Evolutionary conservation across 2,329 filamentous ascomycete species (phyloP).

Genomic region (Epichloe festucae): DNA sequence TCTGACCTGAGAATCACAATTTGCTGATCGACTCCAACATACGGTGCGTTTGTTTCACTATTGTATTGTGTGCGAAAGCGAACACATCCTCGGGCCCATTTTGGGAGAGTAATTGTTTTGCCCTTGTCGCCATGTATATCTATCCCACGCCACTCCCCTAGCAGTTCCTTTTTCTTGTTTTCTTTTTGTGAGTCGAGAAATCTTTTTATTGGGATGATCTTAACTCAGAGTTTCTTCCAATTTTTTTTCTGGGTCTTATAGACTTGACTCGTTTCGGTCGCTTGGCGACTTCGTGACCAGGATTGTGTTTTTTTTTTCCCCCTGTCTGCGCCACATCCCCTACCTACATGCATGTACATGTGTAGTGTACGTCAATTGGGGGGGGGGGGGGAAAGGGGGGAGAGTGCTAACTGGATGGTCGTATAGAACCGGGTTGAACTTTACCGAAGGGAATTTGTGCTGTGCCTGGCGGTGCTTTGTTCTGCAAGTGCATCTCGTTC

Average conservation of each 20-base stretch:
- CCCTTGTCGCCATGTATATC: background rate
- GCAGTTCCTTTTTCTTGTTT: background rate
- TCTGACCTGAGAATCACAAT: background rate
- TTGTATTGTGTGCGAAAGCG: background rate
- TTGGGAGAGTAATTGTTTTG: background rate
- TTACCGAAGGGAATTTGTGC: background rate
- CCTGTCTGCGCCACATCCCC: slow-evolving; percentile 2
- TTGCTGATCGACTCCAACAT: background rate
- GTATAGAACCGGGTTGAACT: slow-evolving; percentile 1
- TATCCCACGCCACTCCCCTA: too few species aligned
- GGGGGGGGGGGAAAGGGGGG: background rate
- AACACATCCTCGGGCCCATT: background rate
- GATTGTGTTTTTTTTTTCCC: background rate
- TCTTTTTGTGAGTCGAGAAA: background rate
- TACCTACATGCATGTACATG: background rate
- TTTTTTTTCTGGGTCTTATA: background rate
- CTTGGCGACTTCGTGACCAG: background rate
- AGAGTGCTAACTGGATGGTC: slow-evolving; percentile 4
- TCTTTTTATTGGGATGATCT: background rate
- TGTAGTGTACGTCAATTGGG: background rate
- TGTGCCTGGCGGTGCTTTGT: background rate
- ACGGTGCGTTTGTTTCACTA: slow-evolving; percentile 1
- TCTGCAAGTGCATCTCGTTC: background rate
- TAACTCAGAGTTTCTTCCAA: background rate
- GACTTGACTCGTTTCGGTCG: slow-evolving; percentile 1